These are phyloP conservation scores for Candida krabiensis DNA, from an alignment of 805 yeast species.

Conservation along the genomic window DNA sequence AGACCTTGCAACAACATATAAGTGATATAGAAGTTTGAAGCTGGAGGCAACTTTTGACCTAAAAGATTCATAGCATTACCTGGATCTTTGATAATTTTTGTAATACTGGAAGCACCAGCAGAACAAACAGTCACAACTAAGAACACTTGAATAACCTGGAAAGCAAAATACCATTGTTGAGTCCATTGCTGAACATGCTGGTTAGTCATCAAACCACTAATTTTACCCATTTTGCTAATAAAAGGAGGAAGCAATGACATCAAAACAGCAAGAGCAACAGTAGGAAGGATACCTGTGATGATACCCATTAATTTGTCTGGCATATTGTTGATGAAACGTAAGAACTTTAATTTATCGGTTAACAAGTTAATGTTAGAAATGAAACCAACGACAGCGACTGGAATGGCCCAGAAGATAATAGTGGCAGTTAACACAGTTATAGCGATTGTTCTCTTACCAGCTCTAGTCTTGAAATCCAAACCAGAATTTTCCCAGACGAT, in stretches of 20 bases:
- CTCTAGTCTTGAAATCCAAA: conserved; percentile 55
- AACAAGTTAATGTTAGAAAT: conserved; percentile 83
- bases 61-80: conserved; percentile 68
- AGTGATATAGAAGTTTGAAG: conserved; percentile 86
- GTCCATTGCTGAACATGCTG: conserved; percentile 79
- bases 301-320: conserved; percentile 74
- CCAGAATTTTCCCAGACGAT: conserved; percentile 79
- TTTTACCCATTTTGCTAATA: conserved; percentile 72
- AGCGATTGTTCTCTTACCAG: conserved; percentile 57
- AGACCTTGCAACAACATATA: conserved; percentile 83
- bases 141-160: conserved; percentile 88
- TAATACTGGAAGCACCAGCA: conserved; percentile 75
- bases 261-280: conserved; percentile 73
- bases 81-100: conserved; percentile 69
- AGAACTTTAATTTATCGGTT: conserved; percentile 69
- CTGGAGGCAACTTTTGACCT: conserved; percentile 78
- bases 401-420: conserved; percentile 92
- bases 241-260: conserved; percentile 87
- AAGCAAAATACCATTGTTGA: conserved; percentile 86
- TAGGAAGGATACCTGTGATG: conserved; percentile 85
- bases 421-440: conserved; percentile 60
- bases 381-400: conserved; percentile 96
- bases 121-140: conserved; percentile 82
- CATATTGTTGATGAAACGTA: conserved; percentile 71
- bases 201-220: conserved; percentile 68